Percentiles rank a stretch among this genome's conserved stretches.
These are phyloP conservation scores for Drechslerella dactyloides DNA, from an alignment of 2,329 filamentous ascomycete genomes.

Conservation along the genomic window DNA sequence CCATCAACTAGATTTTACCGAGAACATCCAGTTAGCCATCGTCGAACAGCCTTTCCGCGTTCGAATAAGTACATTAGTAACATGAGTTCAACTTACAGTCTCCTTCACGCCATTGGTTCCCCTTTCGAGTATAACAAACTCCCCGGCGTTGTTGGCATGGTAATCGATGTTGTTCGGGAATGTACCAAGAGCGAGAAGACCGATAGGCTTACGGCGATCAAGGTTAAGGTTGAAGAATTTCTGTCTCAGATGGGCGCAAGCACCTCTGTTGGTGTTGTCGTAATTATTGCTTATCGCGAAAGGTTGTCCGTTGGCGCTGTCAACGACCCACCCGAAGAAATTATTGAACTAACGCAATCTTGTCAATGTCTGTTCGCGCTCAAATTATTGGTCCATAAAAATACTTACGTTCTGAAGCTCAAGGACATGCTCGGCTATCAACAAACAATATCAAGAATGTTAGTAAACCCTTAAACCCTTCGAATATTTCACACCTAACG, in stretches of 20 bases:
- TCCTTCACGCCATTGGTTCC: constrained; percentile 23
- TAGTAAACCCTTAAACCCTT: constrained; percentile 3
- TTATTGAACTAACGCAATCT: constrained; percentile 21
- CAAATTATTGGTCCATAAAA: constrained; percentile 8
- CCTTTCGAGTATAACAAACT: constrained; percentile 34
- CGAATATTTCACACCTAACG: constrained; percentile 2
- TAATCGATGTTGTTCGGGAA: constrained; percentile 26
- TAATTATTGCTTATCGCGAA: constrained; percentile 30
- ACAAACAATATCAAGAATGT: constrained; percentile 9
- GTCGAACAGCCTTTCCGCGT: constrained; percentile 3
- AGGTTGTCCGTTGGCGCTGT: constrained; percentile 13
- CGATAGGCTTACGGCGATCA: constrained; percentile 18
- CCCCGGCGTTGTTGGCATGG: constrained; percentile 20
- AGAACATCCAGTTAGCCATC: constrained; percentile 1
- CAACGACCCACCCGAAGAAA: constrained; percentile 28
- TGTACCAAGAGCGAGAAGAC: constrained; percentile 30
- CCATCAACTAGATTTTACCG: constrained; percentile 23
- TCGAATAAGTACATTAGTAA: background rate
- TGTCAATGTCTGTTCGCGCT: constrained; percentile 24
- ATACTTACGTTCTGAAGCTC: constrained; percentile 26
- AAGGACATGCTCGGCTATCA: constrained; percentile 24
- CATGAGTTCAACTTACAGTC: constrained; percentile 21
- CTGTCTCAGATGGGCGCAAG: constrained; percentile 9
- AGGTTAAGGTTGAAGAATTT: constrained; percentile 10
- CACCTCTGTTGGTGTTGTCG: constrained; percentile 1